Percentiles rank a stretch among this genome's conserved stretches.
Evolutionary conservation across 2,329 filamentous ascomycete species (phyloP).

Genomic region (Daldinia sp.): DNA sequence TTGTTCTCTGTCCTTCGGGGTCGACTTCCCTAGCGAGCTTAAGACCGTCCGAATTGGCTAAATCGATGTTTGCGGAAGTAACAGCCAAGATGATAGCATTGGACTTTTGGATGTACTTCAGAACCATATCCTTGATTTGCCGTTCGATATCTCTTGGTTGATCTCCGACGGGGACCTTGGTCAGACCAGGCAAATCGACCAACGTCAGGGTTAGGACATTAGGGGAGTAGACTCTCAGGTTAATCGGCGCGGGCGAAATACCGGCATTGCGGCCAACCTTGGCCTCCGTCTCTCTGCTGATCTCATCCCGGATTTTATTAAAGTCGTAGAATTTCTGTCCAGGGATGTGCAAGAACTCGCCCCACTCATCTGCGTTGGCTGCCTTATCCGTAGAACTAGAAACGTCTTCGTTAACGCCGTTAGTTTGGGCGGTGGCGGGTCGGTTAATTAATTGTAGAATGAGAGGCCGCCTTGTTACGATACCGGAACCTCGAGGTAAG

Average conservation of each 20-base stretch:
- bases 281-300: conserved; percentile 92
- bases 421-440: conserved; percentile 67
- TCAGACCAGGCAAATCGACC: conserved; percentile 94
- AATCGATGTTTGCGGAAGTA: conserved; percentile 94
- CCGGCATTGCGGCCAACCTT: conserved; percentile 97
- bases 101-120: conserved; percentile 98
- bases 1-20: conserved; percentile 95
- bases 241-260: conserved; percentile 96
- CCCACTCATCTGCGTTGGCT: conserved; percentile 95
- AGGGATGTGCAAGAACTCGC: conserved; percentile 97
- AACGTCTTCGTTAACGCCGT: conserved; percentile 75
- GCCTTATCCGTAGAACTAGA: conserved; percentile 78
- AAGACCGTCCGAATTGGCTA: conserved; percentile 97
- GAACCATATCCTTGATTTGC: conserved; percentile 96
- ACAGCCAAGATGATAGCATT: conserved; percentile 98
- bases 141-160: conserved; percentile 96
- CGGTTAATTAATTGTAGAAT: conserved; percentile 98
- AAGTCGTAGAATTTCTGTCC: conserved; percentile 99
- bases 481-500: conserved; percentile 95
- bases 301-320: conserved; percentile 97
- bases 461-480: conserved; percentile 94
- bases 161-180: conserved; percentile 95
- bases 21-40: conserved; percentile 97
- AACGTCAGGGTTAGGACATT: conserved; percentile 97
- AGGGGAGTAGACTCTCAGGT: conserved; percentile 96